A percentile compares a stretch with the other conserved stretches of the same genome.
Evolutionary conservation across 208 protist species (phyloP).

Genomic region (Trypanosoma caninum): DNA sequence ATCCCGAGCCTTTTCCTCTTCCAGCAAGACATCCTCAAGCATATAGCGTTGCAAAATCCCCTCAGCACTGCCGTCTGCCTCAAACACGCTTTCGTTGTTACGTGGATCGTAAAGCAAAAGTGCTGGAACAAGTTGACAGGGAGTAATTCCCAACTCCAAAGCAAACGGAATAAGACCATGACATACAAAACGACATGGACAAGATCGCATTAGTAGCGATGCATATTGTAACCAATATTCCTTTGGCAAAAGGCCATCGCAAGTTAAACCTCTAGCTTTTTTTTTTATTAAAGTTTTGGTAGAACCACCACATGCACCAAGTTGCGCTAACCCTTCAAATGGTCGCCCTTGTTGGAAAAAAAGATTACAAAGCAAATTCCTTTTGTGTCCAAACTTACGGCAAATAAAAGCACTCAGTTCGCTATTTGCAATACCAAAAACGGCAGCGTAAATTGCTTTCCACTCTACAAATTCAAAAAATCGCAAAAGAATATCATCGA

Average conservation of each 20-base stretch:
- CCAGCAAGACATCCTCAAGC: slow-evolving; percentile 24
- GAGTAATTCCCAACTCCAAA: slow-evolving; percentile 6
- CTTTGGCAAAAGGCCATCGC: slow-evolving; percentile 4
- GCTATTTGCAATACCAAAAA: slow-evolving; percentile 13
- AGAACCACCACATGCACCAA: background rate
- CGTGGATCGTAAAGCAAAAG: slow-evolving; percentile 28
- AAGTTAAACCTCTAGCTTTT: too few relatives aligned
- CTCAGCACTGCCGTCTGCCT: slow-evolving; percentile 16
- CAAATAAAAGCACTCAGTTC: slow-evolving; percentile 10
- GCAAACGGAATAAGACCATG: slow-evolving; percentile 26
- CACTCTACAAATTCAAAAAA: slow-evolving; percentile 15
- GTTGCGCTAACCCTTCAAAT: slow-evolving; percentile 30
- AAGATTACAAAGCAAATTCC: slow-evolving; percentile 4
- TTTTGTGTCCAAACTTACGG: background rate
- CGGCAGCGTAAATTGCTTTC: slow-evolving; percentile 6
- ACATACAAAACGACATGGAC: slow-evolving; percentile 32
- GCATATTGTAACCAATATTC: slow-evolving; percentile 22
- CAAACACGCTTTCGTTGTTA: slow-evolving; percentile 26
- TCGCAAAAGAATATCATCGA: background rate
- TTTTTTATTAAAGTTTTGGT: background rate
- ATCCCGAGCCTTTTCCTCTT: slow-evolving; percentile 9
- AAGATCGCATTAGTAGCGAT: slow-evolving; percentile 26
- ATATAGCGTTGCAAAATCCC: slow-evolving; percentile 28
- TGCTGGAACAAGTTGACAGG: slow-evolving; percentile 27
- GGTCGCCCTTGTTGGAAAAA: slow-evolving; percentile 19